Conservation (phyloP, 2,329 filamentous ascomycete species). For the Balansia obtecta region DNA sequence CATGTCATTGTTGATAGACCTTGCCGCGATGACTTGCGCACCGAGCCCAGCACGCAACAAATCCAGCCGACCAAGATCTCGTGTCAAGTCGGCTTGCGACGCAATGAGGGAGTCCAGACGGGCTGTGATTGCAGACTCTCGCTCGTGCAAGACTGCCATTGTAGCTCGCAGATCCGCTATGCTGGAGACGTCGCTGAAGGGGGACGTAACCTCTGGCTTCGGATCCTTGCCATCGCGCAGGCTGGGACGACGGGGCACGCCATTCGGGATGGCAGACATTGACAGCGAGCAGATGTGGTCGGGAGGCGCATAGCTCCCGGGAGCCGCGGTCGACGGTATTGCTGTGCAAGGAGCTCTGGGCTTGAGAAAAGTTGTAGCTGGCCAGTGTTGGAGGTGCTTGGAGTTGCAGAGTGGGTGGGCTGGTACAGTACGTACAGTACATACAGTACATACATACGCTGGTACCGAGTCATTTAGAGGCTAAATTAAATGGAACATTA, state of each 20-base stretch:
- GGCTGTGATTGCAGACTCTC: slow-evolving; percentile 61
- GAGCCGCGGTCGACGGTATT: slow-evolving; percentile 6
- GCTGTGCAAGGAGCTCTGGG: not conserved
- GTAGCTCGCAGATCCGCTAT: slow-evolving; percentile 69
- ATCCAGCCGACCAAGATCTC: slow-evolving; percentile 79
- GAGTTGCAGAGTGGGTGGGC: not conserved
- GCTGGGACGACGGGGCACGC: slow-evolving; percentile 24
- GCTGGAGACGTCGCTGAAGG: slow-evolving; percentile 58
- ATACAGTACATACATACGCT: no score
- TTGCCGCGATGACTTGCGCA: slow-evolving; percentile 71
- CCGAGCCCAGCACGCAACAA: slow-evolving; percentile 79
- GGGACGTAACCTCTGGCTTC: slow-evolving; percentile 13
- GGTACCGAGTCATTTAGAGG: no score
- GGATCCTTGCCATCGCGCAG: slow-evolving; percentile 17
- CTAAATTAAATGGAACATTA: no score
- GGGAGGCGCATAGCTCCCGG: slow-evolving; percentile 30
- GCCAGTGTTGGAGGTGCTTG: not conserved
- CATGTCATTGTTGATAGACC: slow-evolving; percentile 81
- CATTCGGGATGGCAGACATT: slow-evolving; percentile 37
- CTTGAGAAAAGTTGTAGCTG: not conserved
- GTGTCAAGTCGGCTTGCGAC: slow-evolving; percentile 75
- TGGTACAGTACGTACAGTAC: no score
- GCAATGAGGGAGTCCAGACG: slow-evolving; percentile 66
- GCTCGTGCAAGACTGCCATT: slow-evolving; percentile 60
- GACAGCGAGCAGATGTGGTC: slow-evolving; percentile 24